phyloP scores from a whole-genome alignment of 306 rosid species.

The Fagus crenata region DNA sequence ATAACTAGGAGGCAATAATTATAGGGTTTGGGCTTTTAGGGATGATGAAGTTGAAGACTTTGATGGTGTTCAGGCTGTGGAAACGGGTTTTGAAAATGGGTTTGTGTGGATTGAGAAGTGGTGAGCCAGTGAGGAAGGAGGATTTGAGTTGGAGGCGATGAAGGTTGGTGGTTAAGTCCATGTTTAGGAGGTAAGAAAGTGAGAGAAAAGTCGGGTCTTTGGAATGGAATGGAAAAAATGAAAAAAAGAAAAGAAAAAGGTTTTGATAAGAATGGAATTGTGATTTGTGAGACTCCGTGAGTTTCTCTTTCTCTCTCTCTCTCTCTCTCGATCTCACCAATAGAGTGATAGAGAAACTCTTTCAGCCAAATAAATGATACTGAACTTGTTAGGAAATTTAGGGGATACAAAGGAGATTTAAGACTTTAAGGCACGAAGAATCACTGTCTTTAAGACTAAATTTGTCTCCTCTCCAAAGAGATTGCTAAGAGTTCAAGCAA shows the following conservation, averaged over 20 bases:
- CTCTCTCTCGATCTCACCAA: not conserved
- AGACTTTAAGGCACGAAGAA: too few species aligned
- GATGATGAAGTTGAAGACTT: conserved; percentile 23
- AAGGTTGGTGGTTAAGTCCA: conserved; percentile 71
- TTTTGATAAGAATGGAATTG: not conserved
- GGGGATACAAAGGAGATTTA: too few species aligned
- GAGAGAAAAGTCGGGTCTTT: not conserved
- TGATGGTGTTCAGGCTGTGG: conserved; percentile 31
- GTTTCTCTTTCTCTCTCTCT: not conserved
- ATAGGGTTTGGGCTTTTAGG: conserved; percentile 26
- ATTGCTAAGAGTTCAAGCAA: too few species aligned
- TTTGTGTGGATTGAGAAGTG: conserved; percentile 46
- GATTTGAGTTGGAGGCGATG: conserved; percentile 69
- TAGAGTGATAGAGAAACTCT: conserved; percentile 1
- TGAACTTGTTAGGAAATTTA: too few species aligned
- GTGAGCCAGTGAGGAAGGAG: conserved; percentile 54
- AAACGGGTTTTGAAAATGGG: conserved; percentile 31
- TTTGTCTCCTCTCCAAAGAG: too few species aligned
- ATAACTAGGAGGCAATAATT: conserved; percentile 23
- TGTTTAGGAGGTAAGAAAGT: conserved; percentile 9
- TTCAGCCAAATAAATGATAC: not conserved
- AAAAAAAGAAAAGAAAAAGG: too few species aligned
- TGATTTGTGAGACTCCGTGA: not conserved
- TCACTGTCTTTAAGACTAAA: too few species aligned
- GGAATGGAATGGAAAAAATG: too few species aligned